phyloP scores from a whole-genome alignment of 208 protist genomes.

The Leishmania mexicana region DNA sequence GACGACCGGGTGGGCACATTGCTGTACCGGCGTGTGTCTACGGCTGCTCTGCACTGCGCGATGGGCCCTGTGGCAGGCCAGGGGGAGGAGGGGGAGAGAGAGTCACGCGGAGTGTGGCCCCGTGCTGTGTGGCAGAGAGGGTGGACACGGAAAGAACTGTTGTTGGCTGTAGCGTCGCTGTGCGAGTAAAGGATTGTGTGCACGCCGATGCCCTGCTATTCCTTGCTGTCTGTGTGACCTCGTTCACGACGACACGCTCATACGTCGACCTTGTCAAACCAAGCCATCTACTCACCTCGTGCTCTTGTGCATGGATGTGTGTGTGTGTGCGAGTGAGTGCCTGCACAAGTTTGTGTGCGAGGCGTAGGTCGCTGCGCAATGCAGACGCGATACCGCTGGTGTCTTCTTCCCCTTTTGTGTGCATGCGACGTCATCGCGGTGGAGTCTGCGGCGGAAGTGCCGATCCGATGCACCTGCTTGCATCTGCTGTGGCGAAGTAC shows the following conservation, averaged over 20 bases:
- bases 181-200: too few relatives aligned
- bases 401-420: too few relatives aligned
- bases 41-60: background rate
- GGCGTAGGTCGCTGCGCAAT: too few relatives aligned
- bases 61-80: background rate
- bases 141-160: background rate
- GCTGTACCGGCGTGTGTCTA: background rate
- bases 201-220: too few relatives aligned
- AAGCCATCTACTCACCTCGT: background rate
- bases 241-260: too few relatives aligned
- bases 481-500: background rate
- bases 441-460: background rate
- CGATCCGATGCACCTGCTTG: background rate
- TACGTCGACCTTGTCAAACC: too few relatives aligned
- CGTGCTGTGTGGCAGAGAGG: background rate
- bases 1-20: background rate
- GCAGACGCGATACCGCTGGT: too few relatives aligned
- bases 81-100: too few relatives aligned
- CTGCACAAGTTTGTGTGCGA: too few relatives aligned
- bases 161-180: too few relatives aligned
- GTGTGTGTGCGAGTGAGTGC: background rate
- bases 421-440: background rate
- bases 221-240: too few relatives aligned
- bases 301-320: background rate
- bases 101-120: too few relatives aligned